Conservation (phyloP, 768 basidiomycete species). For the Naganishia onofrii region DNA sequence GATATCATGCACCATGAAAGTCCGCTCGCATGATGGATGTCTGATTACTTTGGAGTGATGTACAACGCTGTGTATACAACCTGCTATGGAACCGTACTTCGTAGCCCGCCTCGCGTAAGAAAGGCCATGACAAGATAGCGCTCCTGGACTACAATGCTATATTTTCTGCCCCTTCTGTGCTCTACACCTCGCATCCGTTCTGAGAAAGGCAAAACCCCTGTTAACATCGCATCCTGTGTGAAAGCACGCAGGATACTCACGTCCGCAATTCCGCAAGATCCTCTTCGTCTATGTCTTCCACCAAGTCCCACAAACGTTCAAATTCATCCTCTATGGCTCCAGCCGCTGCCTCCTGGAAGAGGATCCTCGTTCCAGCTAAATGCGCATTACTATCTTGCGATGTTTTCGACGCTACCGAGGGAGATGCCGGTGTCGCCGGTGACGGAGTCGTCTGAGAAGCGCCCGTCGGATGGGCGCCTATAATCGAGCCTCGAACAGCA, state of each 20-base stretch:
- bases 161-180: slow-evolving; percentile 10
- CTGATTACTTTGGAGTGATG: no score
- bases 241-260: slow-evolving; percentile 34
- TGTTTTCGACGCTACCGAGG: slow-evolving; percentile 21
- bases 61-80: no score
- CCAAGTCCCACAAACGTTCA: slow-evolving; percentile 52
- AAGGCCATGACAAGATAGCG: neutral
- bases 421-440: slow-evolving; percentile 53
- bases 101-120: no score
- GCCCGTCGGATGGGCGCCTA: neutral
- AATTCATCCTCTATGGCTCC: slow-evolving; percentile 54
- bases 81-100: no score
- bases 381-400: slow-evolving; percentile 28
- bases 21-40: no score
- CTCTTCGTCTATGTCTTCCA: slow-evolving; percentile 48
- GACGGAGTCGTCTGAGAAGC: slow-evolving; percentile 1
- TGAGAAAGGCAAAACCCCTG: neutral
- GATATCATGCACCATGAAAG: no score
- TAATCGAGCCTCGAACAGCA: neutral
- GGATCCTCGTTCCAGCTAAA: slow-evolving; percentile 1
- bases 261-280: slow-evolving; percentile 42
- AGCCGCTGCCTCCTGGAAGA: slow-evolving; percentile 21
- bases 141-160: neutral
- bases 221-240: neutral
- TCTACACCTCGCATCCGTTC: slow-evolving; percentile 8